Base-by-base conservation (phyloP, 352 stramenopile genomes). In the Phytophthora sp. region DNA sequence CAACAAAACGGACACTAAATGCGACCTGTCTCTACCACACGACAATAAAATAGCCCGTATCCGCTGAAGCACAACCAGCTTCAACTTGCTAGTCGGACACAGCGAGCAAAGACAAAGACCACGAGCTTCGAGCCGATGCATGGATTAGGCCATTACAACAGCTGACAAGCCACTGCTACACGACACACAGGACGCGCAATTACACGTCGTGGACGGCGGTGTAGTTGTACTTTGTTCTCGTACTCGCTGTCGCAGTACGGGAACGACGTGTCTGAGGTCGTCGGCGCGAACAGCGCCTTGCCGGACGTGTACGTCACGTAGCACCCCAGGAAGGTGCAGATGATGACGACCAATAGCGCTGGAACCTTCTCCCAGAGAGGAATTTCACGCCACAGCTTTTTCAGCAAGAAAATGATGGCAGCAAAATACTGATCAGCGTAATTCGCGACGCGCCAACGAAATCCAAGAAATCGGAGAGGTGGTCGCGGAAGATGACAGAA, bases 371-470 rank as follows among this genome's bases (percentile, higher is more conserved):
- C 55, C 23, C 38, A 65, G 11, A 65, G 28, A 0, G 62, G 54
- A 10, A 67, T 24, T 26, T 56, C 50, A 41, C 43, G 45, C 48
- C 59, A 71, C 27, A 74, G 35, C 37, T 64, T 67, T 43, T 68
- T 73, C 48, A 74, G 49, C 51, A 70, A 56, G 46, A 77, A 77
- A 41, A 77, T 55, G 48, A 77, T 70, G 37, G 72, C 31, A 81
- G 28, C 15, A 81, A 11, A 38, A 78, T 81, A 28, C 63, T 78
- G 65, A 62, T 76, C 31, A 77, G 32, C 17, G 64, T 70, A 39
- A 73, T 77, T 18, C 64, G 63, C 46, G 72, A 77, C 8, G 68
- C 72, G 31, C 72, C 67, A 13, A 77, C 54, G 46, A 80, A 80
- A 41, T 76, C 69, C 18, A 66, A 48, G 27, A 80, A 37, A 46